These are phyloP conservation scores for Nelumbo lutea DNA, from an alignment of 164 flowering plant species.

Conservation along the genomic window DNA sequence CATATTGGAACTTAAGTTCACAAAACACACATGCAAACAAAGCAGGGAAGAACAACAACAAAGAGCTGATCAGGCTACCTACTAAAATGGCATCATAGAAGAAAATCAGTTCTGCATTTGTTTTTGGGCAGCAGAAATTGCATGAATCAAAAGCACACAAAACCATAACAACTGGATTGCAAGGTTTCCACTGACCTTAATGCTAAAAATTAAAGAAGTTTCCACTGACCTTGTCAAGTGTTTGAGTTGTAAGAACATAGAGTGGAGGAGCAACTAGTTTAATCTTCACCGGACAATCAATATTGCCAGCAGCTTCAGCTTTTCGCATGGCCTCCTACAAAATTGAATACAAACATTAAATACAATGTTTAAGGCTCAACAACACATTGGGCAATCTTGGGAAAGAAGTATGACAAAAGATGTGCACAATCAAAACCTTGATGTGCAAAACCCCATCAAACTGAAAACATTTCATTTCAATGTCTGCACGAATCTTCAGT, in stretches of 20 bases:
- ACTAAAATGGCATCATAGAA: too few relatives aligned
- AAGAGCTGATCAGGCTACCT: too few relatives aligned
- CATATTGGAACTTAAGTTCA: too few relatives aligned
- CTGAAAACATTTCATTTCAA: conserved; percentile 95
- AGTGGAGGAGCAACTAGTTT: conserved; percentile 93
- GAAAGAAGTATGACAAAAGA: neutral
- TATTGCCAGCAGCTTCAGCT: conserved; percentile 91
- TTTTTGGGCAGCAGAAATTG: too few relatives aligned
- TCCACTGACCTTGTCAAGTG: conserved; percentile 82
- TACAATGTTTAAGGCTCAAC: neutral
- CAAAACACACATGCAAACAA: too few relatives aligned
- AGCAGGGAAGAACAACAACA: too few relatives aligned
- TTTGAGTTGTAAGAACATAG: conserved; percentile 91
- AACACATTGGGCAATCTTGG: neutral
- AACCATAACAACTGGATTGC: too few relatives aligned
- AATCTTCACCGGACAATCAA: conserved; percentile 93
- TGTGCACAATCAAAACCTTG: conserved; percentile 44
- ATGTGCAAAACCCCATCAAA: conserved; percentile 98
- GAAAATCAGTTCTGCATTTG: too few relatives aligned
- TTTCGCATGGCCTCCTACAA: conserved; percentile 91
- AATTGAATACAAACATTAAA: conserved; percentile 3
- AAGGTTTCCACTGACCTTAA: too few relatives aligned
- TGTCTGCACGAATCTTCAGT: conserved; percentile 85
- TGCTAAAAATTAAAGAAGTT: neutral
- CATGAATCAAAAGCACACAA: too few relatives aligned